These are phyloP conservation scores for Casuarina cunninghamiana DNA, from an alignment of 306 rosid species.

Conservation along the genomic window DNA sequence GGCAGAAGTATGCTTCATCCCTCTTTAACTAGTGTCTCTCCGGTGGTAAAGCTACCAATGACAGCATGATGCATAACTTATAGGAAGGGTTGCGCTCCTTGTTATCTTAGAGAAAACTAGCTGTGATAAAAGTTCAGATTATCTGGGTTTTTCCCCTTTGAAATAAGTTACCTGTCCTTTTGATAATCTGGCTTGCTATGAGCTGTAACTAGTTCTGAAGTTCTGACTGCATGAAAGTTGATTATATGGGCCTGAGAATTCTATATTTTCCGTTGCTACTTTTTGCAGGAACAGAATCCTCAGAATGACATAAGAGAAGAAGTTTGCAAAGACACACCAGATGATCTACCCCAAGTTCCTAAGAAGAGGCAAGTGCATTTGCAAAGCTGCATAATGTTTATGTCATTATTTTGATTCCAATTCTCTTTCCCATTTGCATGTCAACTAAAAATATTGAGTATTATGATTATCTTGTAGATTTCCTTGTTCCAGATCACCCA, in stretches of 20 bases:
- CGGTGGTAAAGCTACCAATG: conserved; percentile 18
- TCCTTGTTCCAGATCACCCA: conserved; percentile 33
- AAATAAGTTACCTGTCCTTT: conserved; percentile 10
- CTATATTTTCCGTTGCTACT: conserved; percentile 24
- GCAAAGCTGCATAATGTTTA: conserved; percentile 17
- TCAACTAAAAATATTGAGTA: conserved; percentile 9
- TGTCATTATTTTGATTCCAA: conserved; percentile 10
- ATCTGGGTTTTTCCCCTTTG: conserved; percentile 5
- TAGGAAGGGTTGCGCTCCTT: background rate
- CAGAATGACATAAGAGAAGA: conserved; percentile 34
- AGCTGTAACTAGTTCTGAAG: background rate
- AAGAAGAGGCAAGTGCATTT: conserved; percentile 50
- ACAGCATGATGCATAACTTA: background rate
- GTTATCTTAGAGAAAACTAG: conserved; percentile 22
- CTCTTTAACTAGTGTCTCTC: conserved; percentile 24
- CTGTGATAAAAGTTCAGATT: conserved; percentile 16
- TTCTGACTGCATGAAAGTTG: background rate
- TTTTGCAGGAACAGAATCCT: conserved; percentile 46
- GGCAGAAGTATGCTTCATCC: conserved; percentile 1
- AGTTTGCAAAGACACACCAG: conserved; percentile 30
- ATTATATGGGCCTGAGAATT: conserved; percentile 23
- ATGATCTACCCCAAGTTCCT: conserved; percentile 25
- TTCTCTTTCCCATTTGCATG: conserved; percentile 3
- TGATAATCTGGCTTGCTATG: conserved; percentile 10
- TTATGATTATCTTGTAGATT: conserved; percentile 40